Conservation (phyloP, 129 eudicot species). For the Flaveria robusta region DNA sequence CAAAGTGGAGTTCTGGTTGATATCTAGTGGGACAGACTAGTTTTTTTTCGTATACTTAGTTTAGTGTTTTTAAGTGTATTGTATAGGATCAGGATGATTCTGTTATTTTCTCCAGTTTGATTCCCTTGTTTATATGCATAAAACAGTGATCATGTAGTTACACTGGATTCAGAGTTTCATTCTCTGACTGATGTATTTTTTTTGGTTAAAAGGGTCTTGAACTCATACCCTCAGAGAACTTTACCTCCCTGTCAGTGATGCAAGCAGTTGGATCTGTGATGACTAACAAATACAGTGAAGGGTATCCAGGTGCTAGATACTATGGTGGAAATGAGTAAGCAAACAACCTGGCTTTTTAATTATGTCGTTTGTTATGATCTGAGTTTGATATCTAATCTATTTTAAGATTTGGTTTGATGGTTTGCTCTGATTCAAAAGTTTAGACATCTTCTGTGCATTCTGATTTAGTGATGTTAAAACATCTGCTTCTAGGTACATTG, state of each 20-base stretch:
- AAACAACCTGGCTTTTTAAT: constrained; percentile 12
- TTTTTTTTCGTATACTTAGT: too few relatives aligned
- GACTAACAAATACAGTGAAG: constrained; percentile 99
- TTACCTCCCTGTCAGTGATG: constrained; percentile 96
- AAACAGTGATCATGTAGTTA: neutral
- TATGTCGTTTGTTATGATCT: neutral
- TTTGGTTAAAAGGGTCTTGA: constrained; percentile 95
- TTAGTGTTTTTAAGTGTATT: too few relatives aligned
- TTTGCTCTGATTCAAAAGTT: neutral
- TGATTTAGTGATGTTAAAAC: neutral
- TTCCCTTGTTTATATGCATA: neutral
- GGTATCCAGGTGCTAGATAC: constrained; percentile 99
- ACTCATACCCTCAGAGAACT: constrained; percentile 95
- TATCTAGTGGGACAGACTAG: too few relatives aligned
- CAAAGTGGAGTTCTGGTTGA: constrained; percentile 1
- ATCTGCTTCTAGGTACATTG: constrained; percentile 61
- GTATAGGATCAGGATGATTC: neutral
- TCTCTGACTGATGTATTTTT: constrained; percentile 9
- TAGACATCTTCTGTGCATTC: constrained; percentile 11
- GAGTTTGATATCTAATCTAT: constrained; percentile 5
- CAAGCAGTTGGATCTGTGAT: constrained; percentile 99
- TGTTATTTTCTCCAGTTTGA: neutral
- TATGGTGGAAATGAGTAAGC: constrained; percentile 99
- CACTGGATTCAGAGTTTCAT: neutral
- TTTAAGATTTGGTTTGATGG: neutral